A percentile compares a stretch with the other conserved stretches of the same genome.
phyloP scores from a whole-genome alignment of 208 protist genomes.

The Zelonia costaricensis region DNA sequence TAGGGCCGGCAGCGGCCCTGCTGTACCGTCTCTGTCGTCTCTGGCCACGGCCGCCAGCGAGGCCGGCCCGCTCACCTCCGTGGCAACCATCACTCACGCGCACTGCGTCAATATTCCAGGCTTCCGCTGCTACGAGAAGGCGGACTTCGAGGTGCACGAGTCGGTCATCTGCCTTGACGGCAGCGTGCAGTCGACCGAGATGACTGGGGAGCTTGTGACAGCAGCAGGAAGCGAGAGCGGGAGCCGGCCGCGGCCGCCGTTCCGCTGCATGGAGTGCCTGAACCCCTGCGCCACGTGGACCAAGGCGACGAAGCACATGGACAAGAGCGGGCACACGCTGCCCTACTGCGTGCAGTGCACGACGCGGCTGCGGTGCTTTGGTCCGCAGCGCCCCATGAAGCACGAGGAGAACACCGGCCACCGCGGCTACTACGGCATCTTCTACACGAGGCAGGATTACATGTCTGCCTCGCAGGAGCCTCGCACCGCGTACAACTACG shows the following conservation, averaged over 20 bases:
- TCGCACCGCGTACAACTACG: slow-evolving; percentile 26
- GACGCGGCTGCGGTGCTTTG: slow-evolving; percentile 61
- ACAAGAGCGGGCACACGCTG: slow-evolving; percentile 56
- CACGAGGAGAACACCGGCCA: slow-evolving; percentile 59
- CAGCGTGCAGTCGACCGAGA: not conserved
- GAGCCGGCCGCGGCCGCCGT: slow-evolving; percentile 1
- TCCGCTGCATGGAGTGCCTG: slow-evolving; percentile 73
- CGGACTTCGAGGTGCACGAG: slow-evolving; percentile 21
- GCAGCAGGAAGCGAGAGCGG: too few species aligned
- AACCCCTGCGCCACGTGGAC: slow-evolving; percentile 66
- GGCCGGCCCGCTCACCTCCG: slow-evolving; percentile 9
- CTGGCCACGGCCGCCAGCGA: not conserved
- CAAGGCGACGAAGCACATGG: slow-evolving; percentile 63
- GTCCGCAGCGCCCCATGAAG: slow-evolving; percentile 40
- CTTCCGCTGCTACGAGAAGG: slow-evolving; percentile 28
- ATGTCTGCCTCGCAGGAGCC: slow-evolving; percentile 26
- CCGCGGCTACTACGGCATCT: slow-evolving; percentile 64
- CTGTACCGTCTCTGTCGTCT: slow-evolving; percentile 1
- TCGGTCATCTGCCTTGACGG: too few species aligned
- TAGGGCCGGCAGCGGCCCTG: not conserved
- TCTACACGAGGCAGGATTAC: slow-evolving; percentile 66
- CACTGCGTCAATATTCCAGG: slow-evolving; percentile 18
- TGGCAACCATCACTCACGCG: slow-evolving; percentile 15
- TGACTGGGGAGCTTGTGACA: too few species aligned
- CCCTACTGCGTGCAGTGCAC: slow-evolving; percentile 56